These are phyloP conservation scores for Cercospora beticola DNA, from an alignment of 2,329 filamentous ascomycete genomes.

Conservation along the genomic window DNA sequence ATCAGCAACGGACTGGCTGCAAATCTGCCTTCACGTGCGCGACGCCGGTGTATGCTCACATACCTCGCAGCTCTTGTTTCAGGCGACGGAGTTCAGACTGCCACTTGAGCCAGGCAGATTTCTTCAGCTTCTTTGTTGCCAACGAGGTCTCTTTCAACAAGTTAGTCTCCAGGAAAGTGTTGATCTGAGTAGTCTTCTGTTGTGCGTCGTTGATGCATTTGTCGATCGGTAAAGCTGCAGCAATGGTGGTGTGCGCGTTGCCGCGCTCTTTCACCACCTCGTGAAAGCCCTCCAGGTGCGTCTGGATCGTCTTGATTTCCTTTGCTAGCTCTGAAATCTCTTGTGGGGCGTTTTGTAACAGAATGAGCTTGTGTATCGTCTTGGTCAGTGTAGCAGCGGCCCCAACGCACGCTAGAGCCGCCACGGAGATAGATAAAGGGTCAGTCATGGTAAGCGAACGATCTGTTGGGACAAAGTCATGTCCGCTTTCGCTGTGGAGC, in stretches of 20 bases:
- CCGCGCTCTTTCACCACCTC: not conserved
- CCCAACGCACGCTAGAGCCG: not conserved
- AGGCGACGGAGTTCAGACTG: not conserved
- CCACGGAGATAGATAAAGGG: not conserved
- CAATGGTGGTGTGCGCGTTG: not conserved
- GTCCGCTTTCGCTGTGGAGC: not conserved
- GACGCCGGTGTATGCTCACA: not conserved
- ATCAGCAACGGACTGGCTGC: not conserved
- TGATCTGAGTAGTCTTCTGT: not conserved
- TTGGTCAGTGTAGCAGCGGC: not conserved
- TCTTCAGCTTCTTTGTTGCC: not conserved
- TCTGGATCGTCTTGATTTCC: not conserved
- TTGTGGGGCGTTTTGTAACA: not conserved
- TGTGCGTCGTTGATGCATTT: not conserved
- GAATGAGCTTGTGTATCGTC: not conserved
- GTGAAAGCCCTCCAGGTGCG: not conserved
- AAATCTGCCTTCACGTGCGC: not conserved
- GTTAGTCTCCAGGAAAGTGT: not conserved
- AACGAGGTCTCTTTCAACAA: not conserved
- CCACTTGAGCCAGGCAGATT: not conserved
- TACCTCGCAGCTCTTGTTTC: not conserved
- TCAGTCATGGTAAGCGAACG: not conserved
- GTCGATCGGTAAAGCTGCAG: not conserved
- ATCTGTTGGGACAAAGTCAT: not conserved
- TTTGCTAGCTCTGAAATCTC: not conserved